phyloP scores from a whole-genome alignment of 2,329 filamentous ascomycete species.

The Diaporthe amygdali region DNA sequence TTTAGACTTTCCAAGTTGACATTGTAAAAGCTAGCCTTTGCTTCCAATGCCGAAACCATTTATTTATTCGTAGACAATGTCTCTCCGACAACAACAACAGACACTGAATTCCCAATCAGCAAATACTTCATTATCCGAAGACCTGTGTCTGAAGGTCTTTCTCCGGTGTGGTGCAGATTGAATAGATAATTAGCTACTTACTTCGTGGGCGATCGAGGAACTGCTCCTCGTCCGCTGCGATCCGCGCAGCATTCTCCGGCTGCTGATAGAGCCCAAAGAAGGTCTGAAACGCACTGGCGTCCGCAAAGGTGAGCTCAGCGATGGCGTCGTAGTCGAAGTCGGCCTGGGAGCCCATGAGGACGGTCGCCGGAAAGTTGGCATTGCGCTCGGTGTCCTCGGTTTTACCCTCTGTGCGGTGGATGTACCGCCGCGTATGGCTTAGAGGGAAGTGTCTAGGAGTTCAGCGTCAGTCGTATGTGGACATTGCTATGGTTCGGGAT shows the following conservation, averaged over 20 bases:
- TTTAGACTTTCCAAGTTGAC: no score
- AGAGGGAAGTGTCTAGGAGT: conserved; percentile 27
- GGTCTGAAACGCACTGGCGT: conserved; percentile 29
- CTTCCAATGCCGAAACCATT: no score
- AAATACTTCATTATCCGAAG: background rate
- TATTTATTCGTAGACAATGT: background rate
- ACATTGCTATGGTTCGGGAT: background rate
- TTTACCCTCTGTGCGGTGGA: conserved; percentile 17
- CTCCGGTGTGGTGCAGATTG: conserved; percentile 2
- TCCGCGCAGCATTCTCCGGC: conserved; percentile 29
- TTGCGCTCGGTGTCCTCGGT: conserved; percentile 17
- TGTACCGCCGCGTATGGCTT: conserved; percentile 29
- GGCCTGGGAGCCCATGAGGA: conserved; percentile 27
- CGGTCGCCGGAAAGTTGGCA: conserved; percentile 19
- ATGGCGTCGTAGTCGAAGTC: conserved; percentile 30
- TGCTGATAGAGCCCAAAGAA: conserved; percentile 27
- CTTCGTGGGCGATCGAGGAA: conserved; percentile 21
- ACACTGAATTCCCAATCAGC: background rate
- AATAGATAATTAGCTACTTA: background rate
- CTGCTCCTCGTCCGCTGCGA: conserved; percentile 24
- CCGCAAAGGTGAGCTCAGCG: conserved; percentile 28
- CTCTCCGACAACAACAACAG: background rate
- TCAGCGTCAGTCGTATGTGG: background rate
- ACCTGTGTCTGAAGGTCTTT: background rate
- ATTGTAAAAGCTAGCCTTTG: no score